phyloP scores from a whole-genome alignment of 768 basidiomycete genomes.

The Antrodiella citrinella region DNA sequence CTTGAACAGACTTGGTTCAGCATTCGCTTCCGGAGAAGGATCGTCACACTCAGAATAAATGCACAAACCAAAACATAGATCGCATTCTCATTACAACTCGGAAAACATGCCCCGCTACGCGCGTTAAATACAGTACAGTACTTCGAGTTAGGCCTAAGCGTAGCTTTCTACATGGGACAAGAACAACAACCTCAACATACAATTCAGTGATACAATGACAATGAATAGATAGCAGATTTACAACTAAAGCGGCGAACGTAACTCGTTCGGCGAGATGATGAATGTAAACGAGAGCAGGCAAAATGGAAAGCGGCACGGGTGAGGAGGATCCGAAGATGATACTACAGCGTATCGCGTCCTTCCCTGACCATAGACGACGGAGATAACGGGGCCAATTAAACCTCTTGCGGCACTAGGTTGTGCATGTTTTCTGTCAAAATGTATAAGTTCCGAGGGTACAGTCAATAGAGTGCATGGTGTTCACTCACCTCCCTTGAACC shows the following conservation, averaged over 20 bases:
- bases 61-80: no score
- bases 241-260: neutral
- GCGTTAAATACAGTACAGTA: no score
- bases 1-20: no score
- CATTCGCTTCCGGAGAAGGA: neutral
- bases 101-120: no score
- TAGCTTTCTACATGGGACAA: no score
- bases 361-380: conserved; percentile 1
- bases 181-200: no score
- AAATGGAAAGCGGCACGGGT: neutral
- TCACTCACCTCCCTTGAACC: conserved; percentile 69
- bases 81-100: no score
- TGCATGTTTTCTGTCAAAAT: conserved; percentile 35
- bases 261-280: neutral
- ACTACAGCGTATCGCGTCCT: neutral
- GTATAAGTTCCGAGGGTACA: neutral
- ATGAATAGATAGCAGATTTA: no score
- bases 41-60: no score
- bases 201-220: no score
- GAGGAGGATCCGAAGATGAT: neutral
- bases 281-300: neutral
- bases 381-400: conserved; percentile 3
- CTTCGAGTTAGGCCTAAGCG: no score
- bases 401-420: neutral
- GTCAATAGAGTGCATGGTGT: neutral